A percentile compares a stretch with the other conserved stretches of the same genome.
Evolutionary conservation across 169 alveolate genomes (phyloP).

Genomic region (Theileria annulata): DNA sequence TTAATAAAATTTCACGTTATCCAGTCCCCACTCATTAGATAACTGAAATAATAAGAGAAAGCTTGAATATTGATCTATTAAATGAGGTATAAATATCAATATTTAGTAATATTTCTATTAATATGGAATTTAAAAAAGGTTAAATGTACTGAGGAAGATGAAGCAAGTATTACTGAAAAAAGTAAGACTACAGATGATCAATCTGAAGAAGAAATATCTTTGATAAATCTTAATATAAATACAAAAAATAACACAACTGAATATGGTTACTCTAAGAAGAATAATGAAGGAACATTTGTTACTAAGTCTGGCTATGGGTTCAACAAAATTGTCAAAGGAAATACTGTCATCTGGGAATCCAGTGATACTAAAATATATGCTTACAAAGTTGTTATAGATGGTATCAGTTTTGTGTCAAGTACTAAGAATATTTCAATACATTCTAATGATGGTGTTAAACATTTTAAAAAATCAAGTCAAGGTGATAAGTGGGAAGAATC

Average conservation of each 20-base stretch:
- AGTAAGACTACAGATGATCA: not conserved
- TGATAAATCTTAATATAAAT: not conserved
- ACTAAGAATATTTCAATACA: not conserved
- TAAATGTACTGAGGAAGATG: not conserved
- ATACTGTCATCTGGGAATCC: not conserved
- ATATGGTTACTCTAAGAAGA: not conserved
- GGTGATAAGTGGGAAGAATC: too few relatives aligned
- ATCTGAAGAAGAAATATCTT: not conserved
- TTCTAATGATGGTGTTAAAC: not conserved
- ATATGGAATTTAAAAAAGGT: not conserved
- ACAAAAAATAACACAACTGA: not conserved
- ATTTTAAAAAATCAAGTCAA: not conserved
- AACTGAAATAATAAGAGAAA: not conserved
- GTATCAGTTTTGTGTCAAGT: not conserved
- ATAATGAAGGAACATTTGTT: not conserved
- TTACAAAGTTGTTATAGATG: not conserved
- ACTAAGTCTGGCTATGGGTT: not conserved
- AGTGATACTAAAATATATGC: not conserved
- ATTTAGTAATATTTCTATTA: not conserved
- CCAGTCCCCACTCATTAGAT: too few relatives aligned
- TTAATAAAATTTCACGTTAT: too few relatives aligned
- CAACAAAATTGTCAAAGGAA: not conserved
- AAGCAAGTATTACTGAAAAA: not conserved
- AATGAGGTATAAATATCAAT: not conserved
- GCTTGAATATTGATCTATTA: not conserved